Base-by-base conservation (phyloP, 352 stramenopile species). In the Pythium angustatum region DNA sequence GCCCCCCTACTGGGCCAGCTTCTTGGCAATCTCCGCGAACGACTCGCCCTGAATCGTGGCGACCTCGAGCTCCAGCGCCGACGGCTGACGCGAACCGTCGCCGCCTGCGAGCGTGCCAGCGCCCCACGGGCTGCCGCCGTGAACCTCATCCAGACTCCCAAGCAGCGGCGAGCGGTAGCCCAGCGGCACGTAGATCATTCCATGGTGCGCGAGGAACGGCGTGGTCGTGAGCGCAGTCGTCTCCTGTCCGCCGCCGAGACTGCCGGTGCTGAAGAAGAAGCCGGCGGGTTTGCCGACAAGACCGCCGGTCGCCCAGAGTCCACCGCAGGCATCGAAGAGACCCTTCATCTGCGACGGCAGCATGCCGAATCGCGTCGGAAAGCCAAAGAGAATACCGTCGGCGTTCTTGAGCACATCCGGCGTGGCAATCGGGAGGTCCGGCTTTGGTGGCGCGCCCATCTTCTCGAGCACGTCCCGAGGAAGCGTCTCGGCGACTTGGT, bases 331-430 rank as follows among this genome's bases (percentile, higher is more conserved):
- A 66, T 96, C 87, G 33, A 87, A 79, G 41, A 93, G 77, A 24
- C 72, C 66, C 70, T 92, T 92, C 55, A 94, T 78, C 71, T 96
- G 87, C 21, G 85, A 71, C 15, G 71, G 63, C 21, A 78, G 34
- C 61, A 78, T 78, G 57, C 85, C 85, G 60, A 85, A 94, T 5
- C 83, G 75, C 47, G 79, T 90, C 12, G 77, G 75, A 33, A 94
- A 40, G 44, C 86, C 87, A 52, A 96, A 96, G 5, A 94, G 52
- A 53, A 94, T 73, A 28, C 82, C 87, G 63, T 96, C 87, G 3
- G 69, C 58, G 22, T 85, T 68, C n/a, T 51, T 51, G 34, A 93
- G 69, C 38, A 83, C 75, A 14, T 77, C 70, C 5, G 76, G 41
- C 26, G 68, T 73, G 2, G 79, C 78, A 8, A 90, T 54, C 26